Evolutionary conservation across 805 yeast genomes (phyloP).

Genomic region (Cyberlindnera mycetangii): DNA sequence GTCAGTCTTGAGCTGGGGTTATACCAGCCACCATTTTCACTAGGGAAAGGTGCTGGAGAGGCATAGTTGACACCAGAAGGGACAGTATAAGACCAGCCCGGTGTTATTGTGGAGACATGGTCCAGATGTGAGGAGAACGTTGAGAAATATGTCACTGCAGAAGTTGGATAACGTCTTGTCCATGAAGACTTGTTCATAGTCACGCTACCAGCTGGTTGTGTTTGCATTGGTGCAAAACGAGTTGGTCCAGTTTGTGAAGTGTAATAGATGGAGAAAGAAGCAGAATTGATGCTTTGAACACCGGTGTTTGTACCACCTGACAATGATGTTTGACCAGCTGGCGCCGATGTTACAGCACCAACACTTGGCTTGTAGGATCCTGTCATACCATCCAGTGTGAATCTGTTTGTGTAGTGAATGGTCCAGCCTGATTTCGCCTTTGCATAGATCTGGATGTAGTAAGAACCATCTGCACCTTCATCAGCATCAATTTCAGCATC

Average conservation of each 20-base stretch:
- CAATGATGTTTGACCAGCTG: slow-evolving; percentile 37
- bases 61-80: slow-evolving; percentile 68
- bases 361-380: slow-evolving; percentile 53
- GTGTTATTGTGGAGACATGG: slow-evolving; percentile 68
- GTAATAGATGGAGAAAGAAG: slow-evolving; percentile 68
- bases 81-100: slow-evolving; percentile 77
- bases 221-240: slow-evolving; percentile 90
- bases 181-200: slow-evolving; percentile 56
- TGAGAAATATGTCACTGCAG: slow-evolving; percentile 60
- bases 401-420: slow-evolving; percentile 66
- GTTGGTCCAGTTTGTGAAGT: slow-evolving; percentile 73
- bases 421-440: slow-evolving; percentile 44
- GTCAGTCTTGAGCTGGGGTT: slow-evolving; percentile 51
- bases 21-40: slow-evolving; percentile 56
- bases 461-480: slow-evolving; percentile 61
- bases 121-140: slow-evolving; percentile 33
- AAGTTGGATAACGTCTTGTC: slow-evolving; percentile 64
- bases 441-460: slow-evolving; percentile 68
- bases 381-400: slow-evolving; percentile 65
- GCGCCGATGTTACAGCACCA: slow-evolving; percentile 44
- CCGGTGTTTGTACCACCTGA: slow-evolving; percentile 37
- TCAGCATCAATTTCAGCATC: slow-evolving; percentile 42
- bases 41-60: slow-evolving; percentile 65
- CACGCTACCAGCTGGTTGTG: slow-evolving; percentile 72
- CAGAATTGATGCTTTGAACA: slow-evolving; percentile 40